Evolutionary conservation across 2,329 filamentous ascomycete genomes (phyloP).

Genomic region (Trichoderma aggressivum): DNA sequence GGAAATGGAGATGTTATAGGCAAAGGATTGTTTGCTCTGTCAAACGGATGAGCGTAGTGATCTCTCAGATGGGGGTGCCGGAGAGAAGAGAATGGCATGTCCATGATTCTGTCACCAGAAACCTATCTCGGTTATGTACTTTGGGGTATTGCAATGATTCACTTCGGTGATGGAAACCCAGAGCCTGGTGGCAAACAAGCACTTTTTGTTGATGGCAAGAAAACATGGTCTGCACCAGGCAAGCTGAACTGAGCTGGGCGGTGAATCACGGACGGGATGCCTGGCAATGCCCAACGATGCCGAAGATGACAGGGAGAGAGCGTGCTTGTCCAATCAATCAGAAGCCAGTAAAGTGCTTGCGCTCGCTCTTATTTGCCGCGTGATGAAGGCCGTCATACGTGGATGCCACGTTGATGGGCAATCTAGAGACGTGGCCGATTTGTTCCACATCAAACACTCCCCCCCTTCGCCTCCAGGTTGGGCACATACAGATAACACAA

Average conservation of each 20-base stretch:
- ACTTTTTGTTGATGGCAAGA: neutral
- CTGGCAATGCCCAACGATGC: neutral
- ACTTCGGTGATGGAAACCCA: neutral
- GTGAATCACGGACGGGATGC: slow-evolving; percentile 1
- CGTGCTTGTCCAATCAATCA: neutral
- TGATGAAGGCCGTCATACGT: neutral
- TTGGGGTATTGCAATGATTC: slow-evolving; percentile 9
- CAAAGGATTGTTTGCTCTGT: neutral
- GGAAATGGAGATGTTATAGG: neutral
- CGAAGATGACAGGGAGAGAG: neutral
- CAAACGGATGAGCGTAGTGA: neutral
- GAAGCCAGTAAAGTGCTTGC: neutral
- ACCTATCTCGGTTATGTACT: slow-evolving; percentile 10
- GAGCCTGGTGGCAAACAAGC: neutral
- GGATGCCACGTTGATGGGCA: neutral
- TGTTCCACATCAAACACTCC: neutral
- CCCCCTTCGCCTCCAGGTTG: neutral
- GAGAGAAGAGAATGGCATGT: neutral
- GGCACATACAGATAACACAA: neutral
- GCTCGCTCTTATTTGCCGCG: neutral
- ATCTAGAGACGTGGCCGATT: neutral
- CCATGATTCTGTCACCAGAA: neutral
- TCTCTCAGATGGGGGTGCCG: neutral
- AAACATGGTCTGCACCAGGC: neutral
- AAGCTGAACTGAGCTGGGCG: neutral